Conservation (phyloP, 2,329 filamentous ascomycete genomes). For the Lasiodiplodia sp. region DNA sequence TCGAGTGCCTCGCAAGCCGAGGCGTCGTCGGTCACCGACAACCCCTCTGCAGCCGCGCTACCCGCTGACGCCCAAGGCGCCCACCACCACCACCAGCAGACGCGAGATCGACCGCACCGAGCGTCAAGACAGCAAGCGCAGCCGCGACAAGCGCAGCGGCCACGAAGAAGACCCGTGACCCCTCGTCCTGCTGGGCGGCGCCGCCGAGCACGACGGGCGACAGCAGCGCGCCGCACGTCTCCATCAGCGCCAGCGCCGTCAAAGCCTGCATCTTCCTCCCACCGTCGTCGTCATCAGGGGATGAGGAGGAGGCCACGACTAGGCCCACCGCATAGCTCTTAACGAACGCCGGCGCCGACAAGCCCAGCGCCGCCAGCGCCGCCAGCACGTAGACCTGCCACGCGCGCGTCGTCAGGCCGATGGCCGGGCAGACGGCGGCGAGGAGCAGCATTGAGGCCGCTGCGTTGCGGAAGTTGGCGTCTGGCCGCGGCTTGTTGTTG, state of each 20-base stretch:
- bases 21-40: too few species aligned
- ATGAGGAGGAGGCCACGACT: neutral
- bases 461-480: neutral
- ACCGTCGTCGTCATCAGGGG: too few species aligned
- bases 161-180: too few species aligned
- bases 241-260: constrained; percentile 1
- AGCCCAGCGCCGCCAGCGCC: neutral
- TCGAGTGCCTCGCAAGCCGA: too few species aligned
- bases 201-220: neutral
- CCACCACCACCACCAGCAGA: too few species aligned
- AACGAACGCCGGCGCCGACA: neutral
- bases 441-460: constrained; percentile 1
- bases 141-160: too few species aligned
- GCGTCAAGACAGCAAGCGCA: too few species aligned
- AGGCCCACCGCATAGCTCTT: constrained; percentile 10
- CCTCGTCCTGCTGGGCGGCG: neutral
- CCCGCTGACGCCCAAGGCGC: too few species aligned
- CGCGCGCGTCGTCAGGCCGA: neutral
- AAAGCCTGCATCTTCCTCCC: neutral
- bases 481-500: neutral
- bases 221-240: constrained; percentile 3
- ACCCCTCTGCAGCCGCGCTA: too few species aligned
- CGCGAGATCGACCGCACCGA: too few species aligned
- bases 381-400: neutral
- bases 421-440: neutral